Percentiles rank a stretch among this genome's conserved stretches.
phyloP scores from a whole-genome alignment of 768 basidiomycete genomes.

The Flagelloscypha sp. region DNA sequence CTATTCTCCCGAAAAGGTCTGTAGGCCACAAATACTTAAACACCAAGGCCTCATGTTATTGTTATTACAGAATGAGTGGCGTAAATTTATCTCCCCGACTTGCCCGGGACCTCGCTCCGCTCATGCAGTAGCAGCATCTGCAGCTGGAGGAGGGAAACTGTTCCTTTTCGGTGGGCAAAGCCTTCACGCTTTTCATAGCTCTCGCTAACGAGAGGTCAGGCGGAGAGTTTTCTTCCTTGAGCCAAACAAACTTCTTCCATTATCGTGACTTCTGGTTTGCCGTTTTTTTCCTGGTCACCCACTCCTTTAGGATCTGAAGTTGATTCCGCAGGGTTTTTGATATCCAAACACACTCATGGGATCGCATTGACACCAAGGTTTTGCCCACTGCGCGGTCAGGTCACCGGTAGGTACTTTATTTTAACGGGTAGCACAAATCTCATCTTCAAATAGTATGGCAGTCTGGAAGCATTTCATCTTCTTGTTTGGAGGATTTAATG shows the following conservation, averaged over 20 bases:
- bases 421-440: background rate
- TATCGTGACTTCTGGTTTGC: conserved; percentile 88
- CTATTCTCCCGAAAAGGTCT: conserved; percentile 74
- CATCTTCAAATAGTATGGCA: conserved; percentile 60
- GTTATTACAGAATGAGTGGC: conserved; percentile 69
- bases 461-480: conserved; percentile 84
- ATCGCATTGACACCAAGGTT: conserved; percentile 79
- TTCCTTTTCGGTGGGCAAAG: conserved; percentile 61
- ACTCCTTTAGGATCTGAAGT: too few relatives aligned
- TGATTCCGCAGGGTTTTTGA: too few relatives aligned
- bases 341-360: conserved; percentile 72
- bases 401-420: conserved; percentile 47
- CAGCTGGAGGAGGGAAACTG: conserved; percentile 77
- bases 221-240: conserved; percentile 79
- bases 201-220: conserved; percentile 27
- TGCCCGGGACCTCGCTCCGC: conserved; percentile 86
- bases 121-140: conserved; percentile 69
- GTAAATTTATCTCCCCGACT: conserved; percentile 72
- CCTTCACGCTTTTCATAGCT: background rate
- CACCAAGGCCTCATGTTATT: background rate
- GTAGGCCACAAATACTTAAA: conserved; percentile 3
- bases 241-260: conserved; percentile 81
- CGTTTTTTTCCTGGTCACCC: too few relatives aligned
- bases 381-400: conserved; percentile 77
- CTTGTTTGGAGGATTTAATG: conserved; percentile 87